phyloP scores from a whole-genome alignment of 805 yeast species.

The Clavispora carvajalis region DNA sequence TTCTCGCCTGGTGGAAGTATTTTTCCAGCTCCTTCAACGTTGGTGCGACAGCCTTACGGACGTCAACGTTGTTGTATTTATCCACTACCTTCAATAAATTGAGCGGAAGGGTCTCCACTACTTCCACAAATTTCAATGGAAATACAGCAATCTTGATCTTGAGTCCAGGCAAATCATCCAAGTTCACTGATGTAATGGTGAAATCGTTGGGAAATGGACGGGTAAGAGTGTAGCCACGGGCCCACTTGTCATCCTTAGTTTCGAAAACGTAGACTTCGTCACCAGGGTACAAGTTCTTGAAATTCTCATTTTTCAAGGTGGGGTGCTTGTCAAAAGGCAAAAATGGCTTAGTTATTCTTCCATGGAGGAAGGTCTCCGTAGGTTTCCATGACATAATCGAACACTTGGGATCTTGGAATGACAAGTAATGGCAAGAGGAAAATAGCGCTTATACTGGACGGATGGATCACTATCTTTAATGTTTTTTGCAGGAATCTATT shows the following conservation, averaged over 20 bases:
- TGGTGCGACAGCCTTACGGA: slow-evolving; percentile 22
- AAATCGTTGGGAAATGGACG: slow-evolving; percentile 70
- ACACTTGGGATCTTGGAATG: neutral
- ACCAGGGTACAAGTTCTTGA: slow-evolving; percentile 62
- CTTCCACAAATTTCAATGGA: slow-evolving; percentile 51
- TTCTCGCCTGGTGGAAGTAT: slow-evolving; percentile 19
- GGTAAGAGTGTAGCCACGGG: slow-evolving; percentile 66
- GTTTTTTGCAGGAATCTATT: neutral
- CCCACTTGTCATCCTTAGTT: slow-evolving; percentile 59
- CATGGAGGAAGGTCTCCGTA: slow-evolving; percentile 31
- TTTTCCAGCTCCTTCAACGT: slow-evolving; percentile 28
- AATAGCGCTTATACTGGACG: neutral
- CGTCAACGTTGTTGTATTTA: slow-evolving; percentile 22
- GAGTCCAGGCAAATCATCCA: slow-evolving; percentile 59
- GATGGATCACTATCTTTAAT: neutral
- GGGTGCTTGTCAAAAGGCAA: slow-evolving; percentile 40
- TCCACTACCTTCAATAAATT: slow-evolving; percentile 22
- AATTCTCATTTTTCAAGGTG: slow-evolving; percentile 30
- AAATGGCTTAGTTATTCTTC: slow-evolving; percentile 35
- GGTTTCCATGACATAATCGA: slow-evolving; percentile 36
- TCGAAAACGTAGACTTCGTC: slow-evolving; percentile 77
- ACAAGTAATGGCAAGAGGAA: neutral
- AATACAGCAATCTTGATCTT: slow-evolving; percentile 51
- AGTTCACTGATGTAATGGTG: slow-evolving; percentile 52
- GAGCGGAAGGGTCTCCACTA: slow-evolving; percentile 40